Evolutionary conservation across 768 basidiomycete species (phyloP).

Genomic region (Mycena filopes): DNA sequence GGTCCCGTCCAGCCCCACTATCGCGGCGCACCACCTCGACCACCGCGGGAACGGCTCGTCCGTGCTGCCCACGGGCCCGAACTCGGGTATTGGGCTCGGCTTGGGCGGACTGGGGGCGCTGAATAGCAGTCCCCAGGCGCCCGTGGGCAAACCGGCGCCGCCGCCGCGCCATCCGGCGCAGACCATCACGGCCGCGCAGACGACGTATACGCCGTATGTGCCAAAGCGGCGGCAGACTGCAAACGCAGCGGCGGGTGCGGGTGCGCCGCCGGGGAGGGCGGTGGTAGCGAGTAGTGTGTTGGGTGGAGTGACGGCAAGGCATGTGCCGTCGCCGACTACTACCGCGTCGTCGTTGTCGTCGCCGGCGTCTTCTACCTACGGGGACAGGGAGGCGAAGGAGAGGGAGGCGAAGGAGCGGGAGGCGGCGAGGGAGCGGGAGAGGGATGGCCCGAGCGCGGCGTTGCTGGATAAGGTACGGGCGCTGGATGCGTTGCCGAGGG

Average conservation of each 20-base stretch:
- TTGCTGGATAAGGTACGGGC: slow-evolving; percentile 89
- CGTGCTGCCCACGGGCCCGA: slow-evolving; percentile 29
- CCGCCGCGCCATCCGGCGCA: slow-evolving; percentile 54
- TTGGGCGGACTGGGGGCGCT: no score
- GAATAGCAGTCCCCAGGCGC: slow-evolving; percentile 27
- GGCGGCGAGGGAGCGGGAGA: slow-evolving; percentile 38
- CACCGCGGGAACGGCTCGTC: slow-evolving; percentile 40
- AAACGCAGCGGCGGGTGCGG: slow-evolving; percentile 38
- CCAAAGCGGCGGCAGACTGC: slow-evolving; percentile 67
- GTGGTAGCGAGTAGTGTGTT: slow-evolving; percentile 75
- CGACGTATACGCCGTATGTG: slow-evolving; percentile 87
- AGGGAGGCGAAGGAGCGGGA: neutral
- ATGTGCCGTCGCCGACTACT: slow-evolving; percentile 40
- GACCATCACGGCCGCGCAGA: slow-evolving; percentile 63
- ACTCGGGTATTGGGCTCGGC: no score
- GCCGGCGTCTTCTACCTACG: slow-evolving; percentile 32
- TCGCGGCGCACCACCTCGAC: slow-evolving; percentile 22
- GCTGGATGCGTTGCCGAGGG: slow-evolving; percentile 85
- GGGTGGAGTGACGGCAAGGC: slow-evolving; percentile 61
- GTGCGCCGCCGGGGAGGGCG: slow-evolving; percentile 65
- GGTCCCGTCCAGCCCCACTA: slow-evolving; percentile 49
- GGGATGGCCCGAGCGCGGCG: slow-evolving; percentile 74
- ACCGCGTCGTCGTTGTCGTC: no score
- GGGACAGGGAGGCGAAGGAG: neutral
- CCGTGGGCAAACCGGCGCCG: slow-evolving; percentile 45